Evolutionary conservation across 2,329 filamentous ascomycete species (phyloP).

Genomic region (Phialophora macrospora): DNA sequence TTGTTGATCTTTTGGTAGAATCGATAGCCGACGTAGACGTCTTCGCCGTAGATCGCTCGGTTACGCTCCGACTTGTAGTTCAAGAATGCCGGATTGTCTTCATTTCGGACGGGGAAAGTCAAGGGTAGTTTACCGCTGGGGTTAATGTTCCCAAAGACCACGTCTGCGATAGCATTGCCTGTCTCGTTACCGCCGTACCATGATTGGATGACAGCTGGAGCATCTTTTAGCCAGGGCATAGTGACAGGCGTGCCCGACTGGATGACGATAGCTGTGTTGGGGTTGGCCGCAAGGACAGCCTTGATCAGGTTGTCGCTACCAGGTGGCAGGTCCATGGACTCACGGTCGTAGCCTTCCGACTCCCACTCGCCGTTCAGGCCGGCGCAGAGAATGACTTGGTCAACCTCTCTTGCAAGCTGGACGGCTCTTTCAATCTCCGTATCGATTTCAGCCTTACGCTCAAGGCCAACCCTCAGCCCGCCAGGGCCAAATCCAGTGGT

Average conservation of each 20-base stretch:
- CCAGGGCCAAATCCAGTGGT: slow-evolving; percentile 60
- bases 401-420: slow-evolving; percentile 68
- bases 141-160: slow-evolving; percentile 74
- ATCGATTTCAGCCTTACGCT: slow-evolving; percentile 61
- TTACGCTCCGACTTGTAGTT: slow-evolving; percentile 75
- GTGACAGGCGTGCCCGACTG: slow-evolving; percentile 74
- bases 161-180: slow-evolving; percentile 78
- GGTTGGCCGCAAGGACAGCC: slow-evolving; percentile 68
- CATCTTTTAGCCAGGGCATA: slow-evolving; percentile 54
- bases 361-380: slow-evolving; percentile 84
- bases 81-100: slow-evolving; percentile 76
- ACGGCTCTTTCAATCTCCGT: slow-evolving; percentile 70
- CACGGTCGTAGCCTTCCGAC: slow-evolving; percentile 70
- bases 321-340: slow-evolving; percentile 62
- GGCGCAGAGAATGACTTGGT: slow-evolving; percentile 78
- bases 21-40: slow-evolving; percentile 79
- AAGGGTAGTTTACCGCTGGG: slow-evolving; percentile 76
- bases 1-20: slow-evolving; percentile 75
- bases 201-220: slow-evolving; percentile 69
- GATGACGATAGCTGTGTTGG: slow-evolving; percentile 73
- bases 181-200: slow-evolving; percentile 91
- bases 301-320: slow-evolving; percentile 62
- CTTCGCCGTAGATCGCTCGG: slow-evolving; percentile 76
- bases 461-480: slow-evolving; percentile 66
- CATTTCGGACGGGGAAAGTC: slow-evolving; percentile 69